Evolutionary conservation across 164 flowering plant species (phyloP).

Genomic region (Vitis rupestris): DNA sequence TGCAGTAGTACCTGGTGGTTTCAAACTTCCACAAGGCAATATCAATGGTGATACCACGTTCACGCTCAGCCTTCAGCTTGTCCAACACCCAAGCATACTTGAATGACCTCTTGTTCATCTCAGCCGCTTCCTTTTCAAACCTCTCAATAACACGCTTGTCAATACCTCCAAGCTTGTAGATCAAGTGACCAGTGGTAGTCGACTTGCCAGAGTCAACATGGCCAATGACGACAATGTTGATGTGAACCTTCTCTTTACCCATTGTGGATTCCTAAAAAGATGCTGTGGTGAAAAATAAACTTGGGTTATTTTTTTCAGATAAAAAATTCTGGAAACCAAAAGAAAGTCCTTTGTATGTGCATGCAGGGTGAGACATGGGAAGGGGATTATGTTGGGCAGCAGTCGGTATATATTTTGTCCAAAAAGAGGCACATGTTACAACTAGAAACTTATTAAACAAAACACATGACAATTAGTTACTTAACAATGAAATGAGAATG

Average conservation of each 20-base stretch:
- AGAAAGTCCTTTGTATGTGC: too few species aligned
- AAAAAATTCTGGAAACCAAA: too few species aligned
- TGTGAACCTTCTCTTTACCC: slow-evolving; percentile 64
- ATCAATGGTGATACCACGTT: slow-evolving; percentile 85
- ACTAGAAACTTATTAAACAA: too few species aligned
- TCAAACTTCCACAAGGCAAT: slow-evolving; percentile 85
- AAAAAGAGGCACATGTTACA: too few species aligned
- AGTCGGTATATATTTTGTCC: too few species aligned
- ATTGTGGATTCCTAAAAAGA: slow-evolving; percentile 10
- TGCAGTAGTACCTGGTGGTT: slow-evolving; percentile 86
- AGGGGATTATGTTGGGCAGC: too few species aligned
- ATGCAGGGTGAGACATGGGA: too few species aligned
- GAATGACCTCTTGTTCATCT: slow-evolving; percentile 89
- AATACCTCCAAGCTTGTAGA: slow-evolving; percentile 87
- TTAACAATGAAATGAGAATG: too few species aligned
- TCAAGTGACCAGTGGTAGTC: slow-evolving; percentile 74
- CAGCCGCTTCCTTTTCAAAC: slow-evolving; percentile 90
- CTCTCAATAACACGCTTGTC: slow-evolving; percentile 93
- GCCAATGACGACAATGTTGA: slow-evolving; percentile 71
- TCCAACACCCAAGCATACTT: slow-evolving; percentile 86
- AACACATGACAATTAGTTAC: too few species aligned
- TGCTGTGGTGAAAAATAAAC: too few species aligned
- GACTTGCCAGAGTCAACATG: slow-evolving; percentile 78
- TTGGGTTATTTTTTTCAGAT: too few species aligned
- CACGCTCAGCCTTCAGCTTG: slow-evolving; percentile 89